A percentile compares a stretch with the other conserved stretches of the same genome.
phyloP scores from a whole-genome alignment of 2,329 filamentous ascomycete genomes.

The Colletotrichum agaves region DNA sequence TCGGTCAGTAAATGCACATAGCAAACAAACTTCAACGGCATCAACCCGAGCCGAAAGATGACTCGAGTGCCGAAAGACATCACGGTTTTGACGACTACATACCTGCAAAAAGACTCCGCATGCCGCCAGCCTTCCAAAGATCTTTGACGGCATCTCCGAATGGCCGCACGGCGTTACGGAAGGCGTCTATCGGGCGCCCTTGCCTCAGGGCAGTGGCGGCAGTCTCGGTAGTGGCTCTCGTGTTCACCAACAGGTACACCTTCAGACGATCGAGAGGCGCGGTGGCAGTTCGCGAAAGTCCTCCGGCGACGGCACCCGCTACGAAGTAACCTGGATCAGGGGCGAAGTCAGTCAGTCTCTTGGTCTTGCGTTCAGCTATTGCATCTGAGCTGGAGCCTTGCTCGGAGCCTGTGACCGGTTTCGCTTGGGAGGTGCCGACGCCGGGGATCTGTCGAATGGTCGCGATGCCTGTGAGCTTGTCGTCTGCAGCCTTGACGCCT shows the following conservation, averaged over 20 bases:
- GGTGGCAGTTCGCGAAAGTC: constrained; percentile 93
- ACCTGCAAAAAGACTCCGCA: constrained; percentile 94
- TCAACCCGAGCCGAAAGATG: background rate
- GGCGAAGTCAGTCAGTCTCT: constrained; percentile 74
- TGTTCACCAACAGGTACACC: constrained; percentile 96
- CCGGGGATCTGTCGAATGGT: constrained; percentile 39
- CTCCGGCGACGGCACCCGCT: constrained; percentile 93
- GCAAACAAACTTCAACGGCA: background rate
- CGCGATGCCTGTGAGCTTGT: constrained; percentile 24
- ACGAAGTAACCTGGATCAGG: constrained; percentile 97
- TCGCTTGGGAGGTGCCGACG: constrained; percentile 48
- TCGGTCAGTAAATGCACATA: constrained; percentile 26
- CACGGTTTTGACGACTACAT: constrained; percentile 45
- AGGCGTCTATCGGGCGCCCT: constrained; percentile 72
- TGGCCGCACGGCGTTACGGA: constrained; percentile 74
- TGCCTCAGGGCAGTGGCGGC: constrained; percentile 75
- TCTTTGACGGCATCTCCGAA: constrained; percentile 79
- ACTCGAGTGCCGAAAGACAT: background rate
- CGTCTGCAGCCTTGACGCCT: constrained; percentile 23
- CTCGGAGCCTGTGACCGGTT: constrained; percentile 38
- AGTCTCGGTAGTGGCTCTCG: constrained; percentile 67
- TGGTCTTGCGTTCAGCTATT: constrained; percentile 50
- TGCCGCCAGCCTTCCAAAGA: constrained; percentile 85
- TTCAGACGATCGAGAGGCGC: constrained; percentile 96
- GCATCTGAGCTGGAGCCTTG: constrained; percentile 41